Evolutionary conservation across 139 green algal species (phyloP), one percentile per base, ranked within the genome.

Genomic region (Coelastrella sp.): DNA sequence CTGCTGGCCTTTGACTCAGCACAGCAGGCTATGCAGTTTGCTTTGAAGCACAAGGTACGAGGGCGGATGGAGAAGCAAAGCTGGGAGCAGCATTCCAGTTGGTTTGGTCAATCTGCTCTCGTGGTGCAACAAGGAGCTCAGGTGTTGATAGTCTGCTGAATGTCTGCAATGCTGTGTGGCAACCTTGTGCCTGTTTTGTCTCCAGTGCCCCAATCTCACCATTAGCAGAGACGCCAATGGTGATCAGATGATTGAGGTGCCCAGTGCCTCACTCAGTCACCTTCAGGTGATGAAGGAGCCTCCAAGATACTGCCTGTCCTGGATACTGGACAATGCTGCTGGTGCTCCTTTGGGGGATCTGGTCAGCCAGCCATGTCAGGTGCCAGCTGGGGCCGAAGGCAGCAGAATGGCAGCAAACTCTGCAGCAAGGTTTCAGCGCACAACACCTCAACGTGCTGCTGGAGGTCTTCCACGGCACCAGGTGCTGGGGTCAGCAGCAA

Each of bases 1-100:
- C 78, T 76, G 40, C 60, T 84, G 78, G 40, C 60, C 25, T 84
- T 84, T 23, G 78, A 74, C 40, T n/a, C 23, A 41, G 21, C n/a
- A 3, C 17, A 62, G 23, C 60, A 84, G 78, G 78, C 78, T 5
- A 15, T 21, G 8, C 35, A 71, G 48, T 84, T 84, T 76, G 78
- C 19, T 13, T 21, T 62, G n/a, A 27, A 25, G 38, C 78, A 84
- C 78, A 84, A 73, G 60, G 60, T 84, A 51, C 5, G 73, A 19
- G 7, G 23, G 5, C 27, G 6, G n/a, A n/a, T n/a, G n/a, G n/a
- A n/a, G n/a, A n/a, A n/a, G n/a, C n/a, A n/a, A 9, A 27, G 68
- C 2, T 34, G 68, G 17, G 66, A 35, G 59, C 59, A 67, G 59
- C 19, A 1, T 13, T 2, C 13, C 3, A 67, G 21, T 25, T 30